Base-by-base conservation (phyloP, 257 asterid genomes). In the Nicotiana tabacum region DNA sequence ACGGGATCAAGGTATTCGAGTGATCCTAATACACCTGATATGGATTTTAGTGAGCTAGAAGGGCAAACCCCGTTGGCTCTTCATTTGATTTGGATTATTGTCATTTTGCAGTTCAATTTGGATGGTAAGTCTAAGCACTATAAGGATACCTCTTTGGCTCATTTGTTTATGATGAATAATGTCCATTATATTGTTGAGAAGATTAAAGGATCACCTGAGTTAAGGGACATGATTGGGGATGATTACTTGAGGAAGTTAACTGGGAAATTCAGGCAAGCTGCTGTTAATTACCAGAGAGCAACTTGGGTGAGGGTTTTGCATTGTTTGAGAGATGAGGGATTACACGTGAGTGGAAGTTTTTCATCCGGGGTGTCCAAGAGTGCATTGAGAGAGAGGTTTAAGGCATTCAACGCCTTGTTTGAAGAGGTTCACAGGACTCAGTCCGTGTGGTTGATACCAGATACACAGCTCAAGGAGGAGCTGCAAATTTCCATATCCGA, bases 371-470 rank as follows among this genome's bases (percentile, higher is more conserved):
- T 88, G 81, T 88, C 91, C 7, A 86, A 74, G 85, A 85, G 88
- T 57, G 89, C 84, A 33, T 70, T 89, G 82, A 89, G 88, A 68
- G 88, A 83, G 81, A 85, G 90, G 80, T 86, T 89, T 68, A 89
- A 87, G 86, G 12, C 85, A n/a, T 89, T 91, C 82, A 91, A 89
- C 62, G 83, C 86, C 30, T 78, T 88, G 86, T 88, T 91, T 86
- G 91, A 91, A 76, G 90, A 88, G 33, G 90, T 88, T 51, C 92
- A 88, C 69, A 80, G 85, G 82, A 87, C 89, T 18, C 91, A 91
- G 84, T 85, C 88, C 1, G 85, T 77, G 27, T 88, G 92, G 91
- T 81, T 85, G 78, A 85, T 91, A 68, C 92, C 92, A 3, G 91
- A 91, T 81, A 60, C 81, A 79, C 92, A 89, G 85, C 91, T 91